Evolutionary conservation across 2,329 filamentous ascomycete species (phyloP).

Genomic region (Hirsutella minnesotensis): DNA sequence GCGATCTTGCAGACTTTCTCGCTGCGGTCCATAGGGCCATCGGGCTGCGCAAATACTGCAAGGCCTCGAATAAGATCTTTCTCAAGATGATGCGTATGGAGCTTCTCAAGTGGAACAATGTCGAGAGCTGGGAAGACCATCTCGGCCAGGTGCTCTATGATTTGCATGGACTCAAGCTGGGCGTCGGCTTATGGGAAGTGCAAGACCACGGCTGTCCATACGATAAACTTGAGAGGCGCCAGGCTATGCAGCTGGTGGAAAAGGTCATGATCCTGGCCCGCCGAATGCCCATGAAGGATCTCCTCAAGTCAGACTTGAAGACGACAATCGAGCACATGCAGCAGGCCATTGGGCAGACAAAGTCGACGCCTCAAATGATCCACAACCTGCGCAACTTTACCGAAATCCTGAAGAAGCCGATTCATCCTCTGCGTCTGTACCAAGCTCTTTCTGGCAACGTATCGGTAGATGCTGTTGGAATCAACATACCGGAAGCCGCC

Average conservation of each 20-base stretch:
- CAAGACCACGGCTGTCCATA: conserved; percentile 69
- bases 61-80: conserved; percentile 74
- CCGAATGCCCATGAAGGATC: conserved; percentile 77
- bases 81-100: conserved; percentile 83
- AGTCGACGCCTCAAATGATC: conserved; percentile 67
- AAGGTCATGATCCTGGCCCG: conserved; percentile 72
- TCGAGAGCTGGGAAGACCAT: conserved; percentile 77
- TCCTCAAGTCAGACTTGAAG: conserved; percentile 85
- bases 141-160: conserved; percentile 78
- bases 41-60: conserved; percentile 77
- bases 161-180: conserved; percentile 69
- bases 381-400: conserved; percentile 79
- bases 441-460: conserved; percentile 70
- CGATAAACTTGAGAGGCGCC: conserved; percentile 68
- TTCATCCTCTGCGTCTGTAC: conserved; percentile 72
- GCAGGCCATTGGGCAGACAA: conserved; percentile 68
- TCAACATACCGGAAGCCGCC: conserved; percentile 56
- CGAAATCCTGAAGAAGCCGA: conserved; percentile 68
- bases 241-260: conserved; percentile 71
- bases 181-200: conserved; percentile 51
- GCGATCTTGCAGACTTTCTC: conserved; percentile 68
- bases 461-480: conserved; percentile 58
- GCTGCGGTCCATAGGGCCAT: conserved; percentile 73
- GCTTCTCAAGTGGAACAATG: conserved; percentile 60
- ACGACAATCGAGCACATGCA: conserved; percentile 88